These are phyloP conservation scores for Ustilago cynodontis DNA, from an alignment of 1,284 basidiomycete species.

Conservation along the genomic window DNA sequence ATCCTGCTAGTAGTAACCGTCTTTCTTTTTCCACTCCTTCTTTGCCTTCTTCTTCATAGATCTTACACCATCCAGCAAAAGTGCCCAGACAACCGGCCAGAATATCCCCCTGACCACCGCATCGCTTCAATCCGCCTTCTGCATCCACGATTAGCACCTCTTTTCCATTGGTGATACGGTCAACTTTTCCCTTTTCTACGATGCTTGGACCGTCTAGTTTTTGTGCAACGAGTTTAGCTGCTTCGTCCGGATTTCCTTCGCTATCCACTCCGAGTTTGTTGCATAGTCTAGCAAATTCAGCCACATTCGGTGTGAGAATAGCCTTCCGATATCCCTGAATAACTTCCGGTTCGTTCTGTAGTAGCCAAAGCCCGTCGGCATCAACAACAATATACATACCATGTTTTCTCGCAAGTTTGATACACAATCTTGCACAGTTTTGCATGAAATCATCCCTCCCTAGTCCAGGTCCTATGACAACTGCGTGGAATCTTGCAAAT, in stretches of 20 bases:
- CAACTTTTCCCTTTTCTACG: constrained; percentile 83
- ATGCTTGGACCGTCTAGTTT: constrained; percentile 87
- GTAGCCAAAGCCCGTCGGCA: constrained; percentile 86
- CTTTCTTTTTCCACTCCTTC: constrained; percentile 70
- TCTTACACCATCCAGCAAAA: constrained; percentile 92
- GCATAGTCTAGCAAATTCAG: constrained; percentile 88
- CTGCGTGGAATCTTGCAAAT: constrained; percentile 86
- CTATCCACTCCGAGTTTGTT: constrained; percentile 76
- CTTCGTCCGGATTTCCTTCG: constrained; percentile 70
- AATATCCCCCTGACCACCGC: constrained; percentile 96
- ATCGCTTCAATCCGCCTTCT: constrained; percentile 87
- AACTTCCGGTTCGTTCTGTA: constrained; percentile 80
- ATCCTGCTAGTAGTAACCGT: constrained; percentile 85
- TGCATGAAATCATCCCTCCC: constrained; percentile 88
- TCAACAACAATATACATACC: constrained; percentile 92
- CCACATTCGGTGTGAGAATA: constrained; percentile 92
- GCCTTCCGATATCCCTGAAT: constrained; percentile 84
- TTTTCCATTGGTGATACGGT: constrained; percentile 61
- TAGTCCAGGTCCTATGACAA: constrained; percentile 88
- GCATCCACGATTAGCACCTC: constrained; percentile 78
- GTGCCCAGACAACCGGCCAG: constrained; percentile 87
- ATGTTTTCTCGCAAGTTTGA: constrained; percentile 73
- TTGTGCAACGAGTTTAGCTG: constrained; percentile 74
- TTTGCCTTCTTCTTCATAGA: constrained; percentile 75
- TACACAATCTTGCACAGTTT: constrained; percentile 73